Evolutionary conservation across 257 asterid genomes (phyloP).

Genomic region (Phtheirospermum japonicum): DNA sequence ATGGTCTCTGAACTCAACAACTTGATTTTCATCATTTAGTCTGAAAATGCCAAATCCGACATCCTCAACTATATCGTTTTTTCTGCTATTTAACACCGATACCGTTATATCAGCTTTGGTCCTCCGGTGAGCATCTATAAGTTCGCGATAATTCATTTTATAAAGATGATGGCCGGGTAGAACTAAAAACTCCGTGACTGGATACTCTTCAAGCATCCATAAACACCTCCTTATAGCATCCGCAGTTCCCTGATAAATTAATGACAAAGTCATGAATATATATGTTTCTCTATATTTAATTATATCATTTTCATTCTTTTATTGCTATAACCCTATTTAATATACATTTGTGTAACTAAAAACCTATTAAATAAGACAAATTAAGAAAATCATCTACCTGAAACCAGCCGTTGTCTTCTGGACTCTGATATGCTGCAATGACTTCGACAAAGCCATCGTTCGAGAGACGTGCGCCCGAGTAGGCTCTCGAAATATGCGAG

Average conservation of each 20-base stretch:
- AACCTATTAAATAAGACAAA: no score
- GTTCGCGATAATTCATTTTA: conserved; percentile 72
- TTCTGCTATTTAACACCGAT: conserved; percentile 34
- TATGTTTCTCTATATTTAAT: no score
- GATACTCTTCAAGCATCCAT: conserved; percentile 74
- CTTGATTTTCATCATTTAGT: conserved; percentile 44
- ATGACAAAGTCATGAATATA: background rate
- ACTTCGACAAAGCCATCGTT: conserved; percentile 75
- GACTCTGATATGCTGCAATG: conserved; percentile 79
- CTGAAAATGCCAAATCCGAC: conserved; percentile 50
- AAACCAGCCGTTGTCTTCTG: conserved; percentile 74
- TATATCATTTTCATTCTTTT: no score
- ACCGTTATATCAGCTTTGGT: conserved; percentile 56
- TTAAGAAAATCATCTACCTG: conserved; percentile 38
- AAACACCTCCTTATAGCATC: conserved; percentile 83
- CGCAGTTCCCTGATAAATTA: conserved; percentile 63
- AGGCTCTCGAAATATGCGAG: conserved; percentile 86
- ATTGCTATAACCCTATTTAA: no score
- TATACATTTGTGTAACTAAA: no score
- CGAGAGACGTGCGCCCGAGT: conserved; percentile 51
- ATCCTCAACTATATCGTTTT: conserved; percentile 30
- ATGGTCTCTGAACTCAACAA: conserved; percentile 43
- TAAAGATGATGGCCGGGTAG: conserved; percentile 92
- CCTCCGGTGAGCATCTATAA: conserved; percentile 49
- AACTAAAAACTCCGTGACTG: conserved; percentile 52